phyloP scores from a whole-genome alignment of 78 protist species.

The Diacronema lutheri region DNA sequence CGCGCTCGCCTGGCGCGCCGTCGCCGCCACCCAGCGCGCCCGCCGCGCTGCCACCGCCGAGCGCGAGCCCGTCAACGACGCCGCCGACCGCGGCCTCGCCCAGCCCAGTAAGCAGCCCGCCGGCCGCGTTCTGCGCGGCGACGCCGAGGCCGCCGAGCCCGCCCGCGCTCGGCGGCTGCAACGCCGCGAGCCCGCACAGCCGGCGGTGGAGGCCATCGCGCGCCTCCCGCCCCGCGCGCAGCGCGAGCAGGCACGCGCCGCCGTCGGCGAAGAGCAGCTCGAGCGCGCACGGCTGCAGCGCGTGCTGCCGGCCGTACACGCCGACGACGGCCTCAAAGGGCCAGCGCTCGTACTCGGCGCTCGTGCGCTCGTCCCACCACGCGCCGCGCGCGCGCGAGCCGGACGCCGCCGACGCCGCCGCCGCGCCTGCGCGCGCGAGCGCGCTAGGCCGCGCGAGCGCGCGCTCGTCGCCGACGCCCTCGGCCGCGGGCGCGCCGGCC shows the following conservation, averaged over 20 bases:
- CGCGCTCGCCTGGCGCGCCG: too few species aligned
- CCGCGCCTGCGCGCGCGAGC: background rate
- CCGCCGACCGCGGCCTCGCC: too few species aligned
- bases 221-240: background rate
- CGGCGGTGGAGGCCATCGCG: background rate
- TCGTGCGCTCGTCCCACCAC: background rate
- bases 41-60: too few species aligned
- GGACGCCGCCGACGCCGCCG: too few species aligned
- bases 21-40: too few species aligned
- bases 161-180: too few species aligned
- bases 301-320: background rate
- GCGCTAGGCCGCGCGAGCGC: background rate
- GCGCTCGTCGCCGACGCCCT: background rate
- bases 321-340: background rate
- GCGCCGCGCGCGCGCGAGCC: background rate
- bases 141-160: background rate
- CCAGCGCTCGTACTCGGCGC: background rate
- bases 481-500: too few species aligned
- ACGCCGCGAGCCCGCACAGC: background rate
- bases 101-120: too few species aligned
- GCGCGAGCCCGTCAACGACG: too few species aligned
- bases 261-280: background rate
- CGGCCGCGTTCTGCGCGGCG: background rate
- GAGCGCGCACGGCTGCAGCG: background rate
- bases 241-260: background rate